Evolutionary conservation across 192 early-diverging fungal genomes (phyloP), one percentile per base, ranked within the genome.

Genomic region (Rhizophagus sp.): DNA sequence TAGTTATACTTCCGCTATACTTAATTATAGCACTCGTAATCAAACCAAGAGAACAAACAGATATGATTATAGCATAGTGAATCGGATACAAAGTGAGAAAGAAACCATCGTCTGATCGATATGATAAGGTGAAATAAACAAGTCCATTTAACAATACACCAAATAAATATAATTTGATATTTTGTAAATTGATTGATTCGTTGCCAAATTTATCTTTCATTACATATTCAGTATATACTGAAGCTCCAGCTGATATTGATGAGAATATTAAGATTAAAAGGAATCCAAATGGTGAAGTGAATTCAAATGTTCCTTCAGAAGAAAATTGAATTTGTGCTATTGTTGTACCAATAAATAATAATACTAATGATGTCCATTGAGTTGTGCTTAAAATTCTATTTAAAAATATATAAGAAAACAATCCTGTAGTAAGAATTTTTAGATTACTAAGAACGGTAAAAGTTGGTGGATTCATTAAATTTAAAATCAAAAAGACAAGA

Each of bases 91-190:
- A 81, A 27, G 82, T 79, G 1, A 79, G 69, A 57, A 80, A 85
- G 66, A 85, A 85, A 39, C 66, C 76, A 65, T 19, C 3, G 41
- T 72, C 36, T 24, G 36, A 47, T 19, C 13, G 73, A 19, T 30
- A 79, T 62, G 9, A 80, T 68, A 17, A 79, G 34, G 67, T 82
- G 19, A 39, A 72, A 67, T 85, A 85, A 36, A 82, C 81, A 27
- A 81, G 61, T 5, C 84, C 81, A 50, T 85, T 85, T 39, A 85
- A 85, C 34, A 85, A 69, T 36, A 82, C 81, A 36, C 84, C 84
- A 79, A 85, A 85, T 75, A 82, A 78, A 75, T 85, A 85, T 10
- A 85, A 71, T 67, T 85, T 85, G 62, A 82, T 82, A 69, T 85
- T 85, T 52, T 85, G 84, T 8, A 82, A 44, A 81, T 85, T 81